phyloP scores from a whole-genome alignment of 495 filamentous ascomycete genomes.

The Corynascus novoguineensis region DNA sequence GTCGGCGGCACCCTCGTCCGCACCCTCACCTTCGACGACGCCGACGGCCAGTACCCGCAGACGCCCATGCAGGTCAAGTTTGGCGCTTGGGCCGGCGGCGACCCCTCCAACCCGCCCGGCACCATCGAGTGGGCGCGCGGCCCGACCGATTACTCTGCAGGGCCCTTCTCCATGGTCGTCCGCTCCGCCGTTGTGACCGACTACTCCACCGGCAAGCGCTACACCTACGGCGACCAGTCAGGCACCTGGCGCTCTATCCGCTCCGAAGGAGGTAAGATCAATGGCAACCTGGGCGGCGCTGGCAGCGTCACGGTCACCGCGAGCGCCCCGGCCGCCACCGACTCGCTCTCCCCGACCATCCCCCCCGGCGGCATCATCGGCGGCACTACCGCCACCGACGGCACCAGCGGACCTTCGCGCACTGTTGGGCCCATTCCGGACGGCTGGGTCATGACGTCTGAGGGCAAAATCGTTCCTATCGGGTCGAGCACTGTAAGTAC shows the following conservation, averaged over 20 bases:
- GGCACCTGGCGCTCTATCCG: slow-evolving; percentile 66
- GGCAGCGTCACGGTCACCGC: slow-evolving; percentile 45
- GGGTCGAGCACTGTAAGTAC: slow-evolving; percentile 36
- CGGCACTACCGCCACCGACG: slow-evolving; percentile 37
- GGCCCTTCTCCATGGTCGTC: slow-evolving; percentile 81
- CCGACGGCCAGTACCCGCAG: slow-evolving; percentile 74
- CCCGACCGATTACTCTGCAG: slow-evolving; percentile 67
- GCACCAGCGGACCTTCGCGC: slow-evolving; percentile 47
- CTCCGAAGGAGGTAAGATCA: slow-evolving; percentile 49
- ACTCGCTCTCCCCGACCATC: slow-evolving; percentile 33
- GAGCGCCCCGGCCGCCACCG: slow-evolving; percentile 34
- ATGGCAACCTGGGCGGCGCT: slow-evolving; percentile 52
- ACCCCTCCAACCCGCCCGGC: slow-evolving; percentile 60
- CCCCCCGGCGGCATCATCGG: slow-evolving; percentile 57
- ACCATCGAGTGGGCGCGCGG: slow-evolving; percentile 89
- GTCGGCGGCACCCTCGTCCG: slow-evolving; percentile 68
- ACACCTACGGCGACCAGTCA: slow-evolving; percentile 68
- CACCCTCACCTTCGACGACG: slow-evolving; percentile 53
- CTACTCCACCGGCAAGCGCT: slow-evolving; percentile 82
- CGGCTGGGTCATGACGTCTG: slow-evolving; percentile 69
- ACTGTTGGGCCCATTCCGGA: slow-evolving; percentile 50
- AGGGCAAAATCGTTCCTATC: slow-evolving; percentile 61
- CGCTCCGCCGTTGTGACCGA: slow-evolving; percentile 72
- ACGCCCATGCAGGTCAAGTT: slow-evolving; percentile 84
- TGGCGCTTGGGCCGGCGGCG: slow-evolving; percentile 84